Base-by-base conservation (phyloP, 441 rosid genomes). In the Macaranga tanarius region DNA sequence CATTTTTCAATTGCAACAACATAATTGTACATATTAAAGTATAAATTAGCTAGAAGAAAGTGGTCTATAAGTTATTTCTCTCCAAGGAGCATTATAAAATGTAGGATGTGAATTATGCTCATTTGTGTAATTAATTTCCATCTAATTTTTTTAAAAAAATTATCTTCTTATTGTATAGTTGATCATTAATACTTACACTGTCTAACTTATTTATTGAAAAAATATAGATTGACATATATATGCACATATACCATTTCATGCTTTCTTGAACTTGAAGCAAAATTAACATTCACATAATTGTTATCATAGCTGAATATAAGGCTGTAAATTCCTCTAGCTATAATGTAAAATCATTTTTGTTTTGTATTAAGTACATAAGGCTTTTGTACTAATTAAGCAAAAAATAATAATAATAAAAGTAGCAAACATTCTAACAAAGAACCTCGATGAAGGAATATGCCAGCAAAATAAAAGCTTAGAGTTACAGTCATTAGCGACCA, bases 361-460 rank as follows among this genome's bases (percentile, higher is more conserved):
- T 51, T 15, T 16, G 6, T 5, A 51, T 51, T 42, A 42, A 42
- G 12, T 10, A 34, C 38, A 34, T 3, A 42, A 42, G 7, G 47
- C 10, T 10, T 48, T 12, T 48, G 54, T 48, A 48, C 54, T 48
- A 48, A 48, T 45, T 45, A 8, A 45, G 50, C 10, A 45, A 12
- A 48, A 13, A 47, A 47, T 10, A 13, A 13, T 47, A 13, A 13
- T n/a, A 55, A 55, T 19, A 34, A 54, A 19, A 20, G 22, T 19
- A 54, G 10, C 3, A 8, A 57, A n/a, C 52, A 44, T 45, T 45
- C 57, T 26, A 13, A 19, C 13, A 19, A 16, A 48, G 19, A 10
- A 11, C 75, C 69, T 67, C 45, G 67, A 55, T 0, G 31, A 11
- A 55, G 51, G 69, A 65, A 50, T 58, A 63, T 57, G 63, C 64